Evolutionary conservation across 176 grass and related monocot genomes (phyloP).

Genomic region (Oryza glaberrima): DNA sequence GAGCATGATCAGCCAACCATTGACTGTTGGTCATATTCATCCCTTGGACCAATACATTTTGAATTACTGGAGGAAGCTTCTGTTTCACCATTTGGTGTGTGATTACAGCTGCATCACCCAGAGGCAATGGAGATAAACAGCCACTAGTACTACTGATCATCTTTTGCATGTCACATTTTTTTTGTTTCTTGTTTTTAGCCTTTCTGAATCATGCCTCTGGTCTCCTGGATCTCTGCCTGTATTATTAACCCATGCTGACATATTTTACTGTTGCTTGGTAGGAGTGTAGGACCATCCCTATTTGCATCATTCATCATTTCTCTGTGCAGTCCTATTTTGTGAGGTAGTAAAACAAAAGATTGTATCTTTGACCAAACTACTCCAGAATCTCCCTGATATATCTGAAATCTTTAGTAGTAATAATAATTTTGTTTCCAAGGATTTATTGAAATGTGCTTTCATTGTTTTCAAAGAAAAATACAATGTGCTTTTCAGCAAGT

Average conservation of each 20-base stretch:
- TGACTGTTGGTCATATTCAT: background rate
- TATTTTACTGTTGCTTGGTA: constrained; percentile 1
- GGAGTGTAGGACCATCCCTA: background rate
- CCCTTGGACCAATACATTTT: background rate
- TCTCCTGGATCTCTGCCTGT: constrained; percentile 12
- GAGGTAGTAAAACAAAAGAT: background rate
- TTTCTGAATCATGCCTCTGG: constrained; percentile 23
- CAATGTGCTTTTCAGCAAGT: too few relatives aligned
- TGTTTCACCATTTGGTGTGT: background rate
- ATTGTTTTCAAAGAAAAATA: too few relatives aligned
- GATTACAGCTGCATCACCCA: background rate
- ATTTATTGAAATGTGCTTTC: background rate
- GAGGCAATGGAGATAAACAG: background rate
- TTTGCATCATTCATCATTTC: background rate
- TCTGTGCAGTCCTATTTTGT: background rate
- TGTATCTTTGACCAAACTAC: constrained; percentile 18
- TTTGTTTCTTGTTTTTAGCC: background rate
- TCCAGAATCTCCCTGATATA: background rate
- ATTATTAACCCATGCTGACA: constrained; percentile 23
- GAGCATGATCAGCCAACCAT: background rate
- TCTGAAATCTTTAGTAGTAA: background rate
- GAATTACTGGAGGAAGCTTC: constrained; percentile 11
- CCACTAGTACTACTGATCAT: background rate
- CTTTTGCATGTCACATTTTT: background rate
- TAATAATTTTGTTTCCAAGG: background rate